Evolutionary conservation across 768 basidiomycete species (phyloP).

Genomic region (Tulasnella sp.): DNA sequence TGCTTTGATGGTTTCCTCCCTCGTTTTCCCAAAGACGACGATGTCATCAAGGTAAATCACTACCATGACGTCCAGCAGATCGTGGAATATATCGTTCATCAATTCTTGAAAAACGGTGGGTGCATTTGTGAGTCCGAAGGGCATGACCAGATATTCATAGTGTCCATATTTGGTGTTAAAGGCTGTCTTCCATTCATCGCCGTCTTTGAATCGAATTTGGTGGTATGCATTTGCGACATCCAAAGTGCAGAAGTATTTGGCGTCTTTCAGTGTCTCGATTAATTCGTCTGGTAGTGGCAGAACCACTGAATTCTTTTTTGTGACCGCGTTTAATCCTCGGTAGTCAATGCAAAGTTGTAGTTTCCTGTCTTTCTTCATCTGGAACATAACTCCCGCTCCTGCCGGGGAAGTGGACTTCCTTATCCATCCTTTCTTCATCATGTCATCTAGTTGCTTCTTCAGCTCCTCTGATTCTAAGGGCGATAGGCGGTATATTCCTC

Average conservation of each 20-base stretch:
- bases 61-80: conserved; percentile 18
- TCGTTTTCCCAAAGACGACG: conserved; percentile 15
- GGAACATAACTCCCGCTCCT: not conserved
- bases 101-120: conserved; percentile 13
- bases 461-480: not conserved
- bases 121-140: conserved; percentile 24
- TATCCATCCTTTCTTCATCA: not conserved
- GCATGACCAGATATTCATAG: conserved; percentile 25
- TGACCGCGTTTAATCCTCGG: not conserved
- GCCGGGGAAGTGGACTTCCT: not conserved
- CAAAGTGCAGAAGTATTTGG: not conserved
- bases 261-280: not conserved
- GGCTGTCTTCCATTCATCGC: conserved; percentile 22
- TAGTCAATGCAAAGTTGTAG: conserved; percentile 4
- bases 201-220: conserved; percentile 4
- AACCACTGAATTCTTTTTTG: not conserved
- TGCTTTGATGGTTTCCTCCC: conserved; percentile 6
- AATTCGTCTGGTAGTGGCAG: not conserved
- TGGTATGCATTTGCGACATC: conserved; percentile 12
- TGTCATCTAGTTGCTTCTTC: not conserved
- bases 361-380: not conserved
- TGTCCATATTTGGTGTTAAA: conserved; percentile 8
- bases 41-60: conserved; percentile 26
- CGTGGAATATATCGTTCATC: conserved; percentile 24
- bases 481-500: not conserved